A percentile compares a stretch with the other conserved stretches of the same genome.
Evolutionary conservation across 2,329 filamentous ascomycete genomes (phyloP).

Genomic region (Leptographium wingfieldii): DNA sequence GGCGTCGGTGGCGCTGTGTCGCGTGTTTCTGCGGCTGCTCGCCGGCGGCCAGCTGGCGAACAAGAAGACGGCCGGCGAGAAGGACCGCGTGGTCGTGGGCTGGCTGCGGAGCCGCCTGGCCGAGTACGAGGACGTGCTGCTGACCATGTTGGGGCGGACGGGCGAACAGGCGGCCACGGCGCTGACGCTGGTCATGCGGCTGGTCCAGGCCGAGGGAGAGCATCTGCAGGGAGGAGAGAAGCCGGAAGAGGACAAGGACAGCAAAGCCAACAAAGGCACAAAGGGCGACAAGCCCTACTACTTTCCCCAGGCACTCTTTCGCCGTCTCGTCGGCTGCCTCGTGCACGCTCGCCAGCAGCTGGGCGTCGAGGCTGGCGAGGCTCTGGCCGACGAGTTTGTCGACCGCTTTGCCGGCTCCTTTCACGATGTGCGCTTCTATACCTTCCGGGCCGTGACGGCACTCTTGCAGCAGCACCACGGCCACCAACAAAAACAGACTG

Average conservation of each 20-base stretch:
- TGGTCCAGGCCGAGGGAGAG: conserved; percentile 68
- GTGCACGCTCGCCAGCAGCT: conserved; percentile 33
- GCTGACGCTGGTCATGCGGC: conserved; percentile 68
- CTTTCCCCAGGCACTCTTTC: conserved; percentile 58
- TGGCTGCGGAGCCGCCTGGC: conserved; percentile 68
- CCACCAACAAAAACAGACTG: conserved; percentile 3
- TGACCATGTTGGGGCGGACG: conserved; percentile 46
- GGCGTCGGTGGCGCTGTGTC: conserved; percentile 69
- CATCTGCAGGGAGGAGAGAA: conserved; percentile 27
- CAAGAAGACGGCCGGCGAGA: conserved; percentile 53
- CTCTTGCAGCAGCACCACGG: conserved; percentile 11
- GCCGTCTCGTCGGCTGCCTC: conserved; percentile 45
- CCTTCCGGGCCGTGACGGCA: conserved; percentile 51
- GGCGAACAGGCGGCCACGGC: conserved; percentile 56
- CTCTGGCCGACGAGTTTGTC: conserved; percentile 58
- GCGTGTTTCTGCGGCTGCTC: conserved; percentile 73
- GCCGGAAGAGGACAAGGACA: not conserved
- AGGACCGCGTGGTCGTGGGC: conserved; percentile 58
- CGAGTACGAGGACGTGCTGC: conserved; percentile 55
- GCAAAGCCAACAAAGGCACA: not conserved
- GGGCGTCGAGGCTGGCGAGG: conserved; percentile 4
- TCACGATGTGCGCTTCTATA: conserved; percentile 76
- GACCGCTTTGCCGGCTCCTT: conserved; percentile 68
- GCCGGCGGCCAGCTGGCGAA: conserved; percentile 58
- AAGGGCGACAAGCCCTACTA: conserved; percentile 26